A percentile compares a stretch with the other conserved stretches of the same genome.
Evolutionary conservation across 2,329 filamentous ascomycete species (phyloP).

Genomic region (Exophiala sp.): DNA sequence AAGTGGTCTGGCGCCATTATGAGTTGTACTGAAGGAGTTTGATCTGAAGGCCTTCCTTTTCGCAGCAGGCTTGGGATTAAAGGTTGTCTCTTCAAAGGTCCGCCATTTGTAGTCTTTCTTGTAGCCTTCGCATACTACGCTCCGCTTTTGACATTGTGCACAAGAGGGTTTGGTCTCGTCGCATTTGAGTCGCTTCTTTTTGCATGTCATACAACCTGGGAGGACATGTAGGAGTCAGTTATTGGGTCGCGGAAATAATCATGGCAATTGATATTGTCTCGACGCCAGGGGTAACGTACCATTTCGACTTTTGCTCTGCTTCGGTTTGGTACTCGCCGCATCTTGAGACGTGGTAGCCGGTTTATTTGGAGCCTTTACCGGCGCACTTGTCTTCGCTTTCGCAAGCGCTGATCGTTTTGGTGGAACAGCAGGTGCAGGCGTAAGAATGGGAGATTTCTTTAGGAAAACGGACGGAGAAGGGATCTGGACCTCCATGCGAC

Average conservation of each 20-base stretch:
- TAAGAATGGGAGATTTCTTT: conserved; percentile 37
- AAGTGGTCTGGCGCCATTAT: conserved; percentile 32
- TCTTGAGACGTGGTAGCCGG: conserved; percentile 26
- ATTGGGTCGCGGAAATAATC: conserved; percentile 1
- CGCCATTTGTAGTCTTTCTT: conserved; percentile 75
- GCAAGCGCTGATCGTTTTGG: conserved; percentile 26
- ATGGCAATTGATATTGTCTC: background rate
- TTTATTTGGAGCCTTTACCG: conserved; percentile 30
- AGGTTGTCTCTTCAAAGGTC: conserved; percentile 62
- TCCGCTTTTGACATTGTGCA: conserved; percentile 62
- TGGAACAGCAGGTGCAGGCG: conserved; percentile 27
- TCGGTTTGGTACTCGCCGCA: conserved; percentile 55
- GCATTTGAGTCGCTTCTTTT: conserved; percentile 69
- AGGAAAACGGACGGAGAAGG: conserved; percentile 57
- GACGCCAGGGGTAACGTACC: conserved; percentile 50
- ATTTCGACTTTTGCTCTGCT: conserved; percentile 73
- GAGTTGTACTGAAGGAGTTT: conserved; percentile 28
- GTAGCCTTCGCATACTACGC: conserved; percentile 66
- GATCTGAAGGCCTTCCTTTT: conserved; percentile 39
- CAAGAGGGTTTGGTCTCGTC: conserved; percentile 69
- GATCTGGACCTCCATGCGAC: conserved; percentile 58
- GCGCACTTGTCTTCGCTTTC: conserved; percentile 29
- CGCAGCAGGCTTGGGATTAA: conserved; percentile 37
- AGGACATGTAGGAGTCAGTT: conserved; percentile 13
- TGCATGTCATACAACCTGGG: conserved; percentile 69